Evolutionary conservation across 139 green algal species (phyloP).

Genomic region (Haematococcus lacustris): DNA sequence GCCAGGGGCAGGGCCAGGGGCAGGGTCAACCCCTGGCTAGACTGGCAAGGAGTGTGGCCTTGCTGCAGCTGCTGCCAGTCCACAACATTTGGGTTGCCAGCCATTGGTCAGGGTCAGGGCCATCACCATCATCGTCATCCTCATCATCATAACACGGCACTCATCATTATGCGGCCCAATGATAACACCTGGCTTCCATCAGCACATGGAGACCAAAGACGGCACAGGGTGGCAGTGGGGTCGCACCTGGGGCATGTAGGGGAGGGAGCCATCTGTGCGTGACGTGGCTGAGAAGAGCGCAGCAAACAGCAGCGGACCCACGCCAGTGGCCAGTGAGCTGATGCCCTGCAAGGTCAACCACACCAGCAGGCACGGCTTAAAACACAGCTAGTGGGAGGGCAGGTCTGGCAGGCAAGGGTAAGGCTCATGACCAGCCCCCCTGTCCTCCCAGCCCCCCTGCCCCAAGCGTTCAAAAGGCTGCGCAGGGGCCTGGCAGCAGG

Average conservation of each 20-base stretch:
- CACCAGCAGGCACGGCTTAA: neutral
- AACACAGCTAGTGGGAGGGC: neutral
- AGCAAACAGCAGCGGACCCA: slow-evolving; percentile 64
- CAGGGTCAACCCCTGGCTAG: too few species aligned
- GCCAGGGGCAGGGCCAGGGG: too few species aligned
- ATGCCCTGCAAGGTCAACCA: slow-evolving; percentile 26
- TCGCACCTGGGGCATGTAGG: slow-evolving; percentile 31
- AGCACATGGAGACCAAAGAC: neutral
- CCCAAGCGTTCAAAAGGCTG: neutral
- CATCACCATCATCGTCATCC: too few species aligned
- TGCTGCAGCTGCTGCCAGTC: too few species aligned
- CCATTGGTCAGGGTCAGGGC: too few species aligned
- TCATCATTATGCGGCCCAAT: neutral
- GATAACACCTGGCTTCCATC: neutral
- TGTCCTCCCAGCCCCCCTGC: neutral
- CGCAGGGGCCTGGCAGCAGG: too few species aligned
- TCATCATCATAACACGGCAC: neutral
- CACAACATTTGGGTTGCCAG: too few species aligned
- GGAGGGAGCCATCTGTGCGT: slow-evolving; percentile 31
- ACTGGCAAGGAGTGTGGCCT: too few species aligned
- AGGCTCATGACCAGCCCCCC: neutral
- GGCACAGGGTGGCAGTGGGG: neutral
- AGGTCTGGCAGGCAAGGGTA: neutral
- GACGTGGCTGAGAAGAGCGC: slow-evolving; percentile 58
- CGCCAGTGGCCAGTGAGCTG: slow-evolving; percentile 49